Evolutionary conservation across 148 eudicot genomes (phyloP).

Genomic region (Tetragonia tetragonoides): DNA sequence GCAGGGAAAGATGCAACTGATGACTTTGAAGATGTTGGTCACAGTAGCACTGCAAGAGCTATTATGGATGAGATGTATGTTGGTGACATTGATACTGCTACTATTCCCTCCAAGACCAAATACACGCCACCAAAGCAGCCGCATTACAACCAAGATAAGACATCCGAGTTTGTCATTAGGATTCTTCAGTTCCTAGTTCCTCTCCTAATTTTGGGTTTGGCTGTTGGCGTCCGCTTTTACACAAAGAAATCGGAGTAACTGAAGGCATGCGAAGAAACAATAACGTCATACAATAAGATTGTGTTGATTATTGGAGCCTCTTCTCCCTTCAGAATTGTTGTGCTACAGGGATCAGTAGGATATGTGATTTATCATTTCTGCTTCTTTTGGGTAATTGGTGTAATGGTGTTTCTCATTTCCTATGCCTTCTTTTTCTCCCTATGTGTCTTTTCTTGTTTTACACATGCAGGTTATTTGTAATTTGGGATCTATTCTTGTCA

Average conservation of each 20-base stretch:
- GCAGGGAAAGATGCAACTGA: constrained; percentile 95
- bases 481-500: neutral
- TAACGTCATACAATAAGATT: neutral
- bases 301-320: constrained; percentile 1
- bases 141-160: constrained; percentile 61
- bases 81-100: constrained; percentile 64
- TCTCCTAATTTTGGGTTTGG: constrained; percentile 61
- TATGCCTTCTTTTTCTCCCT: neutral
- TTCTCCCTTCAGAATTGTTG: neutral
- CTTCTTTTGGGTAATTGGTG: neutral
- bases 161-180: constrained; percentile 67
- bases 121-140: constrained; percentile 76
- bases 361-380: constrained; percentile 1
- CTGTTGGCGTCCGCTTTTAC: constrained; percentile 70
- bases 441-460: neutral
- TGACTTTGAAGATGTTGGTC: constrained; percentile 92
- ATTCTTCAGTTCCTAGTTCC: constrained; percentile 89
- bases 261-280: constrained; percentile 6
- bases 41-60: constrained; percentile 77
- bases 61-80: constrained; percentile 74
- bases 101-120: constrained; percentile 47
- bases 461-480: constrained; percentile 13
- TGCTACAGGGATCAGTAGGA: constrained; percentile 4
- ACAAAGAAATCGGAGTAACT: constrained; percentile 50
- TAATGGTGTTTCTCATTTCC: constrained; percentile 8